These are phyloP conservation scores for Boletus putidus DNA, from an alignment of 1,284 basidiomycete genomes.

Conservation along the genomic window DNA sequence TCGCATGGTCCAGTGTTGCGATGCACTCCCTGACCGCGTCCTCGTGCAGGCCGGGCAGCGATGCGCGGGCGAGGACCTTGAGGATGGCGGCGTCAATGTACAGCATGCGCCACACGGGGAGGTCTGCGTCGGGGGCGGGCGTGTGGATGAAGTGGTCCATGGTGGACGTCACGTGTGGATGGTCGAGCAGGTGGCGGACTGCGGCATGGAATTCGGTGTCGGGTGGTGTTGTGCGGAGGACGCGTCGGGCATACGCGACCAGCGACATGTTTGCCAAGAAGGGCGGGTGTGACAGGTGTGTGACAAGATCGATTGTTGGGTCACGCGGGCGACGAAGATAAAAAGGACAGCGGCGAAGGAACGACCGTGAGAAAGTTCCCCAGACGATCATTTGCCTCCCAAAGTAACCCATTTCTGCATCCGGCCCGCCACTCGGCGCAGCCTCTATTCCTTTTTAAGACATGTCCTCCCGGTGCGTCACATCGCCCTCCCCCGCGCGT, in stretches of 20 bases:
- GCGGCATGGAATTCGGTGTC: conserved; percentile 18
- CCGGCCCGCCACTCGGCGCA: conserved; percentile 45
- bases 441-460: conserved; percentile 41
- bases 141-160: conserved; percentile 36
- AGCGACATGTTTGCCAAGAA: too few relatives aligned
- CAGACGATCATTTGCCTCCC: conserved; percentile 44
- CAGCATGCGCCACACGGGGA: conserved; percentile 52
- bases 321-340: conserved; percentile 40
- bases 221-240: conserved; percentile 12
- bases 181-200: conserved; percentile 4
- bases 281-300: conserved; percentile 29
- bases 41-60: conserved; percentile 33
- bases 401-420: conserved; percentile 38
- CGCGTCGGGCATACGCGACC: conserved; percentile 19
- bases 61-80: conserved; percentile 46
- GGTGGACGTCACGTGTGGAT: neutral
- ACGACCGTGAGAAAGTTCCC: conserved; percentile 42
- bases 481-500: neutral
- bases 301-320: conserved; percentile 32
- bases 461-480: conserved; percentile 68
- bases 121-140: conserved; percentile 34
- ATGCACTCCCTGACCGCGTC: conserved; percentile 43
- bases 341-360: conserved; percentile 40
- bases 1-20: conserved; percentile 68
- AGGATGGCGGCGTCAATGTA: conserved; percentile 68